Evolutionary conservation across 78 protist species (phyloP).

Genomic region (Anaeramoeba flamelloides): DNA sequence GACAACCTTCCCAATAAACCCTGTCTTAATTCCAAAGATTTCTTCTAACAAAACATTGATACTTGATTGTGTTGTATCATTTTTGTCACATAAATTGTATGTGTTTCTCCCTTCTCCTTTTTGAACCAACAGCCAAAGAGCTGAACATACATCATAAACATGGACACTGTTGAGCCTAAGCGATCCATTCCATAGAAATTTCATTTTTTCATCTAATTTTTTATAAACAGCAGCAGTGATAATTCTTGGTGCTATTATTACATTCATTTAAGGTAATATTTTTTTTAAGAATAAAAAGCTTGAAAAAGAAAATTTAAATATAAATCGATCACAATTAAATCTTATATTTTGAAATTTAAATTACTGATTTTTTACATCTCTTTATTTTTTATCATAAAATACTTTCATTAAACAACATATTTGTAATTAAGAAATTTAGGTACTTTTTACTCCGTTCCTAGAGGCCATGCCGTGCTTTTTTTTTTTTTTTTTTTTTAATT

Average conservation of each 20-base stretch:
- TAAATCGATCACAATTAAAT: no score
- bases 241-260: conserved; percentile 72
- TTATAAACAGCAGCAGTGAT: conserved; percentile 77
- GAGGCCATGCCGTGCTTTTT: no score
- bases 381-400: no score
- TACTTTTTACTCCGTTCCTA: no score
- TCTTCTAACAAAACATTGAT: conserved; percentile 42
- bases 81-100: conserved; percentile 71
- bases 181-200: conserved; percentile 53
- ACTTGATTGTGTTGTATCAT: conserved; percentile 49
- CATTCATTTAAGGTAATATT: no score
- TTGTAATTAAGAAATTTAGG: no score
- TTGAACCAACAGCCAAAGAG: conserved; percentile 40
- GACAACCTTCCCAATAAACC: conserved; percentile 51
- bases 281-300: no score
- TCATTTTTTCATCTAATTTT: conserved; percentile 55
- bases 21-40: conserved; percentile 69
- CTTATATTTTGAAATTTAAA: no score
- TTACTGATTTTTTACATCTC: no score
- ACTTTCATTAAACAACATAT: no score
- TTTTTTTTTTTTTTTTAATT: no score
- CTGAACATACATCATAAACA: conserved; percentile 67
- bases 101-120: conserved; percentile 17
- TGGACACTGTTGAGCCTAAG: conserved; percentile 75
- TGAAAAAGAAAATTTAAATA: no score